These are phyloP conservation scores for Taiozyma sp. DNA, from an alignment of 1,139 yeast genomes.

Conservation along the genomic window DNA sequence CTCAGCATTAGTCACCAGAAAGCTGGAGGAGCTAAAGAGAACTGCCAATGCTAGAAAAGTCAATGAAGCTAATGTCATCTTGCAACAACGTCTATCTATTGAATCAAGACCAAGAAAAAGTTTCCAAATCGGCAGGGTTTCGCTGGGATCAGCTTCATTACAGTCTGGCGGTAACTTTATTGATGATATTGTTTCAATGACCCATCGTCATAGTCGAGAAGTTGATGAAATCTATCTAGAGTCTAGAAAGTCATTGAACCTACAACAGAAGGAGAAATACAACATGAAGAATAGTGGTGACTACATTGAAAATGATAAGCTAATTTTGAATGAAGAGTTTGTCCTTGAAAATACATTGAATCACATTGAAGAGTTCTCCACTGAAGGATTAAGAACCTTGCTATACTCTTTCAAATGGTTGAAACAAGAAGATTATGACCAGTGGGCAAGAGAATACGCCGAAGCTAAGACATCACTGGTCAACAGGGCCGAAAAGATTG, in stretches of 20 bases:
- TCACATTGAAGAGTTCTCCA: slow-evolving; percentile 89
- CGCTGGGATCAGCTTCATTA: slow-evolving; percentile 13
- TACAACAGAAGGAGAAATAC: slow-evolving; percentile 55
- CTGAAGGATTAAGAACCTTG: slow-evolving; percentile 89
- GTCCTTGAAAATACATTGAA: slow-evolving; percentile 79
- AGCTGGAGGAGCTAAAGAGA: slow-evolving; percentile 57
- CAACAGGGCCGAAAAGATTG: slow-evolving; percentile 63
- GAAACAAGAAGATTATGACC: slow-evolving; percentile 47
- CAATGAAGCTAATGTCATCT: slow-evolving; percentile 75
- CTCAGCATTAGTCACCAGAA: slow-evolving; percentile 50
- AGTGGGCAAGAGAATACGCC: slow-evolving; percentile 63
- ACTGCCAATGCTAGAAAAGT: slow-evolving; percentile 60
- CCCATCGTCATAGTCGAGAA: slow-evolving; percentile 46
- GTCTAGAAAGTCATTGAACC: slow-evolving; percentile 58
- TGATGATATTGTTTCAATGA: slow-evolving; percentile 48
- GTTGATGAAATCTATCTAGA: slow-evolving; percentile 52
- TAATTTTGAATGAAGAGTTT: slow-evolving; percentile 70
- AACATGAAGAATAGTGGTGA: slow-evolving; percentile 19
- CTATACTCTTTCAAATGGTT: slow-evolving; percentile 79
- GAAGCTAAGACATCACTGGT: slow-evolving; percentile 73
- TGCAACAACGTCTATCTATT: slow-evolving; percentile 40
- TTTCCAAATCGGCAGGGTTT: slow-evolving; percentile 19
- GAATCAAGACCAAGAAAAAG: slow-evolving; percentile 21
- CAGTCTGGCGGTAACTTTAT: slow-evolving; percentile 36
- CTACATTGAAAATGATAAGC: slow-evolving; percentile 52